Percentiles rank a stretch among this genome's conserved stretches.
phyloP scores from a whole-genome alignment of 2,329 filamentous ascomycete species.

The Aspergillus fijiensis region DNA sequence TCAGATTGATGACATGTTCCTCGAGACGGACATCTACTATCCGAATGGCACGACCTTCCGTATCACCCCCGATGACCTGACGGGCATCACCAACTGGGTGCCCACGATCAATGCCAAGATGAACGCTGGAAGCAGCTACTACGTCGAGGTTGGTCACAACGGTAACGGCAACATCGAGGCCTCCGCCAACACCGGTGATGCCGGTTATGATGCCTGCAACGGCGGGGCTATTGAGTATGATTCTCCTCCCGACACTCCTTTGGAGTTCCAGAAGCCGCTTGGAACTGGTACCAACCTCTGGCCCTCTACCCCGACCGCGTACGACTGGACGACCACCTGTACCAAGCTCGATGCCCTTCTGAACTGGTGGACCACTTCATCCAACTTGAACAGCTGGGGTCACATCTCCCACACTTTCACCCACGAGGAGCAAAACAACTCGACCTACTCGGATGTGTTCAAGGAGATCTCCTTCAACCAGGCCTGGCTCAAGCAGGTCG shows the following conservation, averaged over 20 bases:
- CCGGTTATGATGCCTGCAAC: slow-evolving; percentile 28
- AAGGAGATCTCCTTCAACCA: slow-evolving; percentile 63
- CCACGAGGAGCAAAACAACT: slow-evolving; percentile 59
- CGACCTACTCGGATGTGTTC: slow-evolving; percentile 57
- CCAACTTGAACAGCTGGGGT: slow-evolving; percentile 55
- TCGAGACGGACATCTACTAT: slow-evolving; percentile 52
- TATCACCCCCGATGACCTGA: slow-evolving; percentile 49
- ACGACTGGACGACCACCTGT: slow-evolving; percentile 53
- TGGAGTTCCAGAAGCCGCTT: slow-evolving; percentile 52
- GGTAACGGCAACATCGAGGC: slow-evolving; percentile 54
- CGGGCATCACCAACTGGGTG: slow-evolving; percentile 46
- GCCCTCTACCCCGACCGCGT: slow-evolving; percentile 47
- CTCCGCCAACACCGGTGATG: slow-evolving; percentile 23
- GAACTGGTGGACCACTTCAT: slow-evolving; percentile 54
- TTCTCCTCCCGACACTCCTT: slow-evolving; percentile 46
- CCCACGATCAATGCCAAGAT: slow-evolving; percentile 47
- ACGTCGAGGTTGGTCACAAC: slow-evolving; percentile 57
- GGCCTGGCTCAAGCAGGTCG: slow-evolving; percentile 57
- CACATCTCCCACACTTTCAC: slow-evolving; percentile 65
- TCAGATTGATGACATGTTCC: slow-evolving; percentile 64
- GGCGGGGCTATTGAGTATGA: slow-evolving; percentile 48
- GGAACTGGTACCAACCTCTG: slow-evolving; percentile 53
- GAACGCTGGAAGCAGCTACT: slow-evolving; percentile 53
- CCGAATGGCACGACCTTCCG: slow-evolving; percentile 53
- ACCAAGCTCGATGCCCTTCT: slow-evolving; percentile 52